Percentiles rank a stretch among this genome's conserved stretches.
Evolutionary conservation across 768 basidiomycete genomes (phyloP).

Genomic region (Postia placenta): DNA sequence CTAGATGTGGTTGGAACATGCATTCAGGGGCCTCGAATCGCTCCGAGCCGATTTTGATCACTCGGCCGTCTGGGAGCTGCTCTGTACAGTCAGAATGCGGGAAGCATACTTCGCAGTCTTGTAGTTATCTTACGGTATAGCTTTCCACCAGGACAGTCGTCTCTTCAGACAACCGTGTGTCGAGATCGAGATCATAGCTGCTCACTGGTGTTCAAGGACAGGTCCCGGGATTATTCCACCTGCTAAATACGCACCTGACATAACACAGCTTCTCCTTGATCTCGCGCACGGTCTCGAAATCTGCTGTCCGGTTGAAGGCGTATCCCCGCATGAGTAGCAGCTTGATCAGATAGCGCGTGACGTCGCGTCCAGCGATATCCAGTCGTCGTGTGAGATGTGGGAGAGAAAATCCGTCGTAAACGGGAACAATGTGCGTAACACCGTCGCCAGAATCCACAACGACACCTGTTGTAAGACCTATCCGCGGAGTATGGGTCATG

Average conservation of each 20-base stretch:
- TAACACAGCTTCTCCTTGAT: slow-evolving; percentile 99
- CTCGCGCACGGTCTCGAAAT: slow-evolving; percentile 97
- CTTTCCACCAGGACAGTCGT: slow-evolving; percentile 95
- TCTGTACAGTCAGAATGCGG: background rate
- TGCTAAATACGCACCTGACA: slow-evolving; percentile 60
- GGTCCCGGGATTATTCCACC: background rate
- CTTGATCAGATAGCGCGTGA: slow-evolving; percentile 98
- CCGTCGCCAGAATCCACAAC: slow-evolving; percentile 99
- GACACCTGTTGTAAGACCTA: slow-evolving; percentile 95
- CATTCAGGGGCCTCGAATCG: slow-evolving; percentile 99
- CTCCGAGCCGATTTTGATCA: slow-evolving; percentile 96
- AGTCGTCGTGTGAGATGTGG: slow-evolving; percentile 92
- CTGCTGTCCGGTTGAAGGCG: slow-evolving; percentile 98
- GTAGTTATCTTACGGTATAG: slow-evolving; percentile 65
- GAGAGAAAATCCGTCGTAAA: slow-evolving; percentile 94
- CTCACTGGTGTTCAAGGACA: background rate
- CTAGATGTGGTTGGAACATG: slow-evolving; percentile 99
- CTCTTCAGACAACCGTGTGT: slow-evolving; percentile 89
- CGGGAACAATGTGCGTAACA: slow-evolving; percentile 98
- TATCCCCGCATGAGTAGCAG: slow-evolving; percentile 99
- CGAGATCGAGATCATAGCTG: slow-evolving; percentile 95
- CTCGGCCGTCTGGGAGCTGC: slow-evolving; percentile 91
- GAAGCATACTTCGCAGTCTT: background rate
- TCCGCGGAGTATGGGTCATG: background rate
- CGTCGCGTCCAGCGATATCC: slow-evolving; percentile 97